These are phyloP conservation scores for Pyrenochaeta sp. DNA, from an alignment of 2,329 filamentous ascomycete species.

Conservation along the genomic window DNA sequence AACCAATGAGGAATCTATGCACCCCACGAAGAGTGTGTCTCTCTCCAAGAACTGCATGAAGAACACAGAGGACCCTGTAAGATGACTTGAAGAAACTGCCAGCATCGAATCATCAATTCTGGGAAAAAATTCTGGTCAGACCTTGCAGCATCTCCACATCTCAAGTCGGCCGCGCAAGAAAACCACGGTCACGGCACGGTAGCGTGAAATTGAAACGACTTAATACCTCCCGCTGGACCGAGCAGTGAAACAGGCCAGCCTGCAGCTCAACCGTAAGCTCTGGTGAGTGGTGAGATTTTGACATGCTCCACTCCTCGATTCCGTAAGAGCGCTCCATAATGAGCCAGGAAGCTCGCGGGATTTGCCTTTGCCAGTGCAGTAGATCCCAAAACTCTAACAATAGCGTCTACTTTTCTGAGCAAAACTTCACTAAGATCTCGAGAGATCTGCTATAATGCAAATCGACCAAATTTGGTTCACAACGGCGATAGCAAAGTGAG, in stretches of 20 bases:
- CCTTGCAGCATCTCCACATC: not conserved
- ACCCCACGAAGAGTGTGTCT: not conserved
- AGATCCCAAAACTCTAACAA: conserved; percentile 3
- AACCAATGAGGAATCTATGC: conserved; percentile 2
- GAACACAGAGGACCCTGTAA: not conserved
- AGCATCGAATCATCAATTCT: not conserved
- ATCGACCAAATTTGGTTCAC: not conserved
- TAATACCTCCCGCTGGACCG: conserved; percentile 35
- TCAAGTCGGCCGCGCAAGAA: conserved; percentile 7
- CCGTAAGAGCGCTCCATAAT: conserved; percentile 17
- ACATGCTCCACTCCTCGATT: conserved; percentile 12
- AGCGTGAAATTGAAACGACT: conserved; percentile 14
- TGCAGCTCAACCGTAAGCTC: conserved; percentile 20
- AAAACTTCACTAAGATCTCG: not conserved
- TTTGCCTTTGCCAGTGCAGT: conserved; percentile 8
- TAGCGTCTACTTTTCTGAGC: conserved; percentile 1
- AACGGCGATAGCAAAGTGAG: not conserved
- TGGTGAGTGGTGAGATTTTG: conserved; percentile 19
- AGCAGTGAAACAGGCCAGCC: conserved; percentile 23
- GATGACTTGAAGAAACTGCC: not conserved
- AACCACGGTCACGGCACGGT: conserved; percentile 17
- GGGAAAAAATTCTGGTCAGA: not conserved
- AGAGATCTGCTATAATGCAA: not conserved
- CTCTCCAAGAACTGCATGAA: not conserved
- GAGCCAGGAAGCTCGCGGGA: conserved; percentile 16